Evolutionary conservation across 2,329 filamentous ascomycete genomes (phyloP), one percentile per base, ranked within the genome.

Genomic region (Septoria linicola): DNA sequence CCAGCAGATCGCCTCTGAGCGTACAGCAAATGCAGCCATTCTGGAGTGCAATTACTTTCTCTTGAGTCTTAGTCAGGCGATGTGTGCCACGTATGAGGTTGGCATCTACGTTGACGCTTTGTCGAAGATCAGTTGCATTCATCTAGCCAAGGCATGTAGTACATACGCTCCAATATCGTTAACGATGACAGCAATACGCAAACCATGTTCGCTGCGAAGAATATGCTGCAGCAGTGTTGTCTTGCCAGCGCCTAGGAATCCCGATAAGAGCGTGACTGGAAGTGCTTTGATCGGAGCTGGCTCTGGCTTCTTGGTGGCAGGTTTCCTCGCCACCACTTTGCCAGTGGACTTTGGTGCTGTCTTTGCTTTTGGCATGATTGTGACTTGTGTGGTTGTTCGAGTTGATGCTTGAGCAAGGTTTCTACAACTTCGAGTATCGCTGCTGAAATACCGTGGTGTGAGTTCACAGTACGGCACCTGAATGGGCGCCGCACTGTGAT

Each of bases 1-100:
- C 80, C 0, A 89, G 76, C 1, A 89, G 69, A 49, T 89, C 85
- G 1, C 85, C 84, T 3, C 86, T 81, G 0, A 89, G 73, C 0
- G 85, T 89, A 60, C 86, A 89, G 72, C 85, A 89, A 61, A 89
- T 89, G 58, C 86, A 89, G 8, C 85, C 84, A 52, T 68, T 68
- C 35, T 67, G 64, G 11, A 68, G 54, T 2, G 60, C 65, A 3
- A 68, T 64, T 50, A 68, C 63, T 46, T 68, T 68, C 45, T 66
- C 65, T 49, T 65, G 58, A 8, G 63, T 66, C 48, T 63, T 64
- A 30, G 60, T 64, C 11, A 66, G 46, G 3, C 60, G 60, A 43
- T 65, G 63, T 5, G 63, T 68, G 46, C 61, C 61, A 44, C 61
- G 56, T 37, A 67, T 64, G 45, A 65, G 58, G n/a, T 60, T 61